Percentiles rank a stretch among this genome's conserved stretches.
phyloP scores from a whole-genome alignment of 73 alveolate genomes.

The Paramecium pentaurelia region DNA sequence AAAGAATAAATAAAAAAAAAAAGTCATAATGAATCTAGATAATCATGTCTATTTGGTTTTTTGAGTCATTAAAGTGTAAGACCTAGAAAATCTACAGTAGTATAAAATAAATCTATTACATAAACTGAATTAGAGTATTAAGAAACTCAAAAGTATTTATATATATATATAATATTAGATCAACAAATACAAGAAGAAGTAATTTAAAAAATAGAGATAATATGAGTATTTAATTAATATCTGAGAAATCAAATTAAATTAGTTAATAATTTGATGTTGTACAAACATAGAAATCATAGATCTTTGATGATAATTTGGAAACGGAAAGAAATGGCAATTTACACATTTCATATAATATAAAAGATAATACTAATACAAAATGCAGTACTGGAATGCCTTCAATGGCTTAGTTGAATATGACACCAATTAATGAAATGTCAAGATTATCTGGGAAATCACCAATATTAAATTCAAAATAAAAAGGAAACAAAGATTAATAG shows the following conservation, averaged over 20 bases:
- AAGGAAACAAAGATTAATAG: not conserved
- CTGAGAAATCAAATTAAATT: not conserved
- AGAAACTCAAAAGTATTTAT: not conserved
- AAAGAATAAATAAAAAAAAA: not conserved
- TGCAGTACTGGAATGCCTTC: not conserved
- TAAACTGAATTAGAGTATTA: not conserved
- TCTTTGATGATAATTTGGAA: not conserved
- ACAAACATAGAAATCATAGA: not conserved
- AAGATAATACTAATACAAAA: not conserved
- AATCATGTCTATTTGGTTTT: not conserved
- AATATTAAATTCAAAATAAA: not conserved
- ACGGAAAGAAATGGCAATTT: not conserved
- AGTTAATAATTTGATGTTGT: not conserved
- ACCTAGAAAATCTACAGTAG: not conserved
- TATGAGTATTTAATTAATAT: not conserved
- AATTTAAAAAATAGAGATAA: not conserved
- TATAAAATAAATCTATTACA: not conserved
- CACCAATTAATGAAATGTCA: not conserved
- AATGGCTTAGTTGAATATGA: not conserved
- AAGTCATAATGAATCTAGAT: not conserved
- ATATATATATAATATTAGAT: not conserved
- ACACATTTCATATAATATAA: not conserved
- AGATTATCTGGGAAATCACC: not conserved
- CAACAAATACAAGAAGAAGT: not conserved
- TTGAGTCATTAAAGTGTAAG: not conserved